Base-by-base conservation (phyloP, 805 yeast species). In the Yarrowia osloensis region DNA sequence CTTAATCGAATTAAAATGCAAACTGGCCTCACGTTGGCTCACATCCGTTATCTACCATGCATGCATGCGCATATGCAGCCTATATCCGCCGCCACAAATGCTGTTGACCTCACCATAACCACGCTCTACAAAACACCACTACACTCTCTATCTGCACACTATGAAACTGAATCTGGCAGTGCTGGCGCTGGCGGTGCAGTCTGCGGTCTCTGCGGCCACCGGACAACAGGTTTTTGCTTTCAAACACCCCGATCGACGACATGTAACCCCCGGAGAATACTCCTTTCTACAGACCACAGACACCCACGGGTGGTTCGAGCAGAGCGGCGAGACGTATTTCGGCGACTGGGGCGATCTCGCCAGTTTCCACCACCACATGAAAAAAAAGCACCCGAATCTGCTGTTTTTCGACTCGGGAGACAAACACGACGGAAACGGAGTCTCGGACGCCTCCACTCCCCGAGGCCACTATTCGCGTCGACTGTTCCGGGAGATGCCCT, bases 241-340 rank as follows among this genome's bases (percentile, higher is more conserved):
- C 28, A 40, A 57, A 39, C 63, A 40, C 4, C 63, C 62, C n/a
- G 46, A 57, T 26, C 17, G 63, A 26, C 49, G 63, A 1, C 35
- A 26, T 5, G 39, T 57, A n/a, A 40, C 49, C 19, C 28, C 35
- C 6, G 63, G 63, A 11, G 63, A 57, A 22, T 57, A 57, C 63
- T 28, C 35, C 78, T 90, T 95, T 72, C 73, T 94, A 28, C 98
- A 94, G 73, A 93, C 98, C 0, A 95, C 99, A 0, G 99, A 95
- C 73, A 94, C 98, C 1, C 99, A 95, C 76, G 98, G 82, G 35
- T 95, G 99, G 99, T 86, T 87, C 70, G 98, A 93, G 75, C 81
- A 83, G 31, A 86, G 85, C 68, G 44, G 44, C 11, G 66, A 61
- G 13, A 61, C 52, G 24, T 94, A 87, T 75, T 83, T 88, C 42